Percentiles rank a stretch among this genome's conserved stretches.
Evolutionary conservation across 176 grass and related monocot species (phyloP).

Genomic region (Metroxylon sagu): DNA sequence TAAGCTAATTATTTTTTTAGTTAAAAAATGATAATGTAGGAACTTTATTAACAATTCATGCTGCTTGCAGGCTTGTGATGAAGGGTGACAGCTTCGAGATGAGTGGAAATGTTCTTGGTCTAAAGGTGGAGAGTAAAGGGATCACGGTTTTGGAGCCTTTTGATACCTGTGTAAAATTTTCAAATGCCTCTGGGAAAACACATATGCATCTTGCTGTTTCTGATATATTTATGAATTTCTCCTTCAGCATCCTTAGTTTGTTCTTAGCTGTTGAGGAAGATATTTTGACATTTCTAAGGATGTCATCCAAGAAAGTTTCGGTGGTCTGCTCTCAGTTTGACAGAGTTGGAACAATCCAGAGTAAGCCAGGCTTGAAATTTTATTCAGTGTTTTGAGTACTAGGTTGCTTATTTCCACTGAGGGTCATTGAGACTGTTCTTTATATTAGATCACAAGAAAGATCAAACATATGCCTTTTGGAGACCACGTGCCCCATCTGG

Average conservation of each 20-base stretch:
- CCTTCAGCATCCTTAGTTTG: conserved; percentile 93
- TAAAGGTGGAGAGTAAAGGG: conserved; percentile 94
- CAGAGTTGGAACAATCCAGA: conserved; percentile 62
- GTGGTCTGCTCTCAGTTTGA: conserved; percentile 78
- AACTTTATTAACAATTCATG: conserved; percentile 2
- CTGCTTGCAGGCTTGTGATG: conserved; percentile 55
- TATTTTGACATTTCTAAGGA: conserved; percentile 85
- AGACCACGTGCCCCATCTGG: conserved; percentile 92
- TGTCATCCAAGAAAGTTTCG: conserved; percentile 72
- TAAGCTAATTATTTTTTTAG: too few species aligned
- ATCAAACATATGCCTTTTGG: conserved; percentile 85
- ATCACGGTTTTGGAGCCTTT: conserved; percentile 94
- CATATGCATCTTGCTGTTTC: conserved; percentile 74
- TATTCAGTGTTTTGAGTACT: too few species aligned
- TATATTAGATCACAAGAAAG: conserved; percentile 49
- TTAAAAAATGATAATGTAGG: too few species aligned
- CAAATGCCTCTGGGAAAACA: conserved; percentile 67
- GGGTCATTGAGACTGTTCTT: conserved; percentile 5
- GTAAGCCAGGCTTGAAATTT: conserved; percentile 23
- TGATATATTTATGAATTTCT: conserved; percentile 95
- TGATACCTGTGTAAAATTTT: conserved; percentile 77
- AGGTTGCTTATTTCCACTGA: too few species aligned
- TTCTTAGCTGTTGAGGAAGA: conserved; percentile 91
- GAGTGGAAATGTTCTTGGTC: conserved; percentile 62
- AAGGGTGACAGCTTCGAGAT: conserved; percentile 83